Base-by-base conservation (phyloP, 768 basidiomycete genomes). In the Termitomyces sp. region DNA sequence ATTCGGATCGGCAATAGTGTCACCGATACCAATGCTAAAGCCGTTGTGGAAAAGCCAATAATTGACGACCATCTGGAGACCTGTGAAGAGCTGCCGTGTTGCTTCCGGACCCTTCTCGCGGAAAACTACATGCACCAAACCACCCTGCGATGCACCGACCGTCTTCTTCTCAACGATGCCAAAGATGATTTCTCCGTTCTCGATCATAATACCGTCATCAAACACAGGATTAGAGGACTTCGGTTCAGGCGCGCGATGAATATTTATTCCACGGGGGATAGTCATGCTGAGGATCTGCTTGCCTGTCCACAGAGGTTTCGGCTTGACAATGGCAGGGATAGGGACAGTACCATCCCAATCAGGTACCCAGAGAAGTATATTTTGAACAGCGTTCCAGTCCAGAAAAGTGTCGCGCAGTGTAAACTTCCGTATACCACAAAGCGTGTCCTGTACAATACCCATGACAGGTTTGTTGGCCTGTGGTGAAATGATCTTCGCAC, bases 391-490 rank as follows among this genome's bases (percentile, higher is more conserved):
- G 57, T 86, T 87, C 94, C 94, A 97, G 64, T 98, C 97, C 69
- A 97, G 76, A 77, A 98, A 98, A 18, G 87, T 86, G 69, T 98
- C 97, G 27, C 95, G 93, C 6, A 98, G 78, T 0, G 97, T 98
- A 70, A 98, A 94, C 73, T 98, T 98, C 58, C 97, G 89, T 55
- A 98, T 88, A 68, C 97, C 97, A 68, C 95, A 97, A 0, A 99
- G 86, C 0, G 97, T 98, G 69, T 99, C 97, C 72, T 99, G 97
- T 33, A 99, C 96, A 66, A 99, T 98, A 60, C 94, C 97, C 96
- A 99, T 99, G 66, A 98, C 95, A 18, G 96, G 96, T 74, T 98
- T 98, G 78, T 98, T 99, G 53, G 96, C 96, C 81, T 99, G 97
- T 0, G 97, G 97, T 7, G 96, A 98, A 63, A 99, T 94, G 67